Conservation (phyloP, 176 grass and related monocot species). For the Tuctoria greenei region DNA sequence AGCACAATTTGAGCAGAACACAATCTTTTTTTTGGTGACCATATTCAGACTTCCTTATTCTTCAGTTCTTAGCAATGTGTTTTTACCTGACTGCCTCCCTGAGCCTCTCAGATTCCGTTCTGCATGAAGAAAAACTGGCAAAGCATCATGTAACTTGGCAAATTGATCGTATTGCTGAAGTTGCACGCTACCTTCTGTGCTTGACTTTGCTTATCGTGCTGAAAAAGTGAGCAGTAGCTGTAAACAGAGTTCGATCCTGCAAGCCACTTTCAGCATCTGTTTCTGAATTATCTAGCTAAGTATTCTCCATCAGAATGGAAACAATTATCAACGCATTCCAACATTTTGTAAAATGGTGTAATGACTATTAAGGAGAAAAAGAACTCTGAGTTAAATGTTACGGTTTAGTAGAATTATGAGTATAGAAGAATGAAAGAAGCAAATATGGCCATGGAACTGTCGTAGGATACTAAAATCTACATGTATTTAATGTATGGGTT, state of each 20-base stretch:
- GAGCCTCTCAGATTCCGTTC: background rate
- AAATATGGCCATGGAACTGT: background rate
- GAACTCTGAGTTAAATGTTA: background rate
- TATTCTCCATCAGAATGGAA: background rate
- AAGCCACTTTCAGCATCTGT: background rate
- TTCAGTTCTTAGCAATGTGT: too few relatives aligned
- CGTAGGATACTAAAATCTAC: background rate
- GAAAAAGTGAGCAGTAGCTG: background rate
- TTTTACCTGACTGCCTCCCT: background rate
- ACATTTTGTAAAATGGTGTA: background rate
- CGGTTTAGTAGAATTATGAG: background rate
- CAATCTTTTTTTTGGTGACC: too few relatives aligned
- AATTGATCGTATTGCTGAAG: too few relatives aligned
- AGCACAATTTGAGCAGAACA: too few relatives aligned
- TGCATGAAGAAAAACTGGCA: background rate
- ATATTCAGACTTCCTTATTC: too few relatives aligned
- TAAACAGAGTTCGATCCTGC: background rate
- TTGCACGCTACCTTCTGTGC: background rate
- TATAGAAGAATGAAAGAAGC: background rate
- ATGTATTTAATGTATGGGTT: background rate
- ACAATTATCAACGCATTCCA: background rate
- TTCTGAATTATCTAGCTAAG: background rate
- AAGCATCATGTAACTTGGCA: too few relatives aligned
- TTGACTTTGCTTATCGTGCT: background rate
- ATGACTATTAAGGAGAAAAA: background rate